Evolutionary conservation across 306 rosid genomes (phyloP).

Genomic region (Pterocarpus santalinus): DNA sequence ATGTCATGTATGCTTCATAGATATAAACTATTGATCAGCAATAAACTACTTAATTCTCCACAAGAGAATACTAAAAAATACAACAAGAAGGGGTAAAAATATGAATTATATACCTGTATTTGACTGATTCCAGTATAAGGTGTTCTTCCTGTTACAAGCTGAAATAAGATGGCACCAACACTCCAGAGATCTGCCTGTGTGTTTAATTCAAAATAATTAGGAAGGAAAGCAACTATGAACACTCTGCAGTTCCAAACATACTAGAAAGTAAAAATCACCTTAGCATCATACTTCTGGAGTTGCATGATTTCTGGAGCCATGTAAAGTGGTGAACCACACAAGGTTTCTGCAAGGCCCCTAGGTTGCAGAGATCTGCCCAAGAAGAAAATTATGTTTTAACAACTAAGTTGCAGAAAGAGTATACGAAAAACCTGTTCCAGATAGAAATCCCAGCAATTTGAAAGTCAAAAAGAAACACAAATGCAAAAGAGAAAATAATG

Average conservation of each 20-base stretch:
- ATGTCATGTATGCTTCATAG: too few relatives aligned
- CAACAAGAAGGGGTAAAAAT: background rate
- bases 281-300: constrained; percentile 97
- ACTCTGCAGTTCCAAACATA: constrained; percentile 1
- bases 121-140: constrained; percentile 96
- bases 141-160: constrained; percentile 92
- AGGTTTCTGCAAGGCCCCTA: constrained; percentile 95
- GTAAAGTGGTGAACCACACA: constrained; percentile 99
- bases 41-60: constrained; percentile 19
- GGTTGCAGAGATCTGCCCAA: constrained; percentile 90
- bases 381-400: constrained; percentile 40
- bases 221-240: constrained; percentile 47
- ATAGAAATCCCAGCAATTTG: constrained; percentile 22
- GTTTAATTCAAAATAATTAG: constrained; percentile 60
- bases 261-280: constrained; percentile 68
- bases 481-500: constrained; percentile 25
- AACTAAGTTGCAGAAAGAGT: constrained; percentile 29
- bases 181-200: constrained; percentile 99
- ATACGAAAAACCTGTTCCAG: constrained; percentile 18
- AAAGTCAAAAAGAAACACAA: constrained; percentile 9
- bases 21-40: constrained; percentile 9
- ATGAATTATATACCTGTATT: constrained; percentile 69
- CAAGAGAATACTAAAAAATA: constrained; percentile 12
- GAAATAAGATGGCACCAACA: constrained; percentile 94
- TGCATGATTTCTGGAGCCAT: constrained; percentile 99